phyloP scores from a whole-genome alignment of 2,329 filamentous ascomycete genomes.

The Colletotrichum karsti region DNA sequence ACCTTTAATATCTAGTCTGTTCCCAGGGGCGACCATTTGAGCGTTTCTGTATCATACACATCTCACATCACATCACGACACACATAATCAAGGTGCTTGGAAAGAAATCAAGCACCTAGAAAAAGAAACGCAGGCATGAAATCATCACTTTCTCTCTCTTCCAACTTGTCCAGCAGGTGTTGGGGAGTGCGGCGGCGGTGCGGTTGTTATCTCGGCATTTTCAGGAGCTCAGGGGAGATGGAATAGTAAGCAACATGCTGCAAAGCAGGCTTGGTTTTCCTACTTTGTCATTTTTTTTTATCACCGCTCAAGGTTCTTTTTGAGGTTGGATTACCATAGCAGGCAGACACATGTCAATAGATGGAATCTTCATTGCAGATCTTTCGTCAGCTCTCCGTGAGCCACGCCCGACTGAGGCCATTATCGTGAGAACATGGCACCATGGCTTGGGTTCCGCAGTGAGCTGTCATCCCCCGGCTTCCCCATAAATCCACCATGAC shows the following conservation, averaged over 20 bases:
- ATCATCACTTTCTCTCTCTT: constrained; percentile 26
- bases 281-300: background rate
- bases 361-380: constrained; percentile 15
- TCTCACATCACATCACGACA: constrained; percentile 12
- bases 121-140: constrained; percentile 22
- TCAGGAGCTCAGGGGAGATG: constrained; percentile 26
- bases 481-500: background rate
- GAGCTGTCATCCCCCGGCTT: background rate
- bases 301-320: background rate
- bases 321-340: constrained; percentile 4
- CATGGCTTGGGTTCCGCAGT: background rate
- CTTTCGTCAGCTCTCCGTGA: background rate
- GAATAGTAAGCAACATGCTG: constrained; percentile 8
- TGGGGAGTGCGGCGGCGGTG: constrained; percentile 26
- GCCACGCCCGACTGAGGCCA: background rate
- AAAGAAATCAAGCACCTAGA: background rate
- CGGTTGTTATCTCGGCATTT: constrained; percentile 27
- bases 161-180: constrained; percentile 26
- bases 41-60: constrained; percentile 18
- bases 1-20: background rate
- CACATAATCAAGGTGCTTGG: constrained; percentile 21
- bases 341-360: constrained; percentile 18
- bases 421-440: constrained; percentile 20
- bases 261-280: constrained; percentile 16
- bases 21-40: background rate